phyloP scores from a whole-genome alignment of 1,139 yeast species.

The Yamadazyma mexicana region DNA sequence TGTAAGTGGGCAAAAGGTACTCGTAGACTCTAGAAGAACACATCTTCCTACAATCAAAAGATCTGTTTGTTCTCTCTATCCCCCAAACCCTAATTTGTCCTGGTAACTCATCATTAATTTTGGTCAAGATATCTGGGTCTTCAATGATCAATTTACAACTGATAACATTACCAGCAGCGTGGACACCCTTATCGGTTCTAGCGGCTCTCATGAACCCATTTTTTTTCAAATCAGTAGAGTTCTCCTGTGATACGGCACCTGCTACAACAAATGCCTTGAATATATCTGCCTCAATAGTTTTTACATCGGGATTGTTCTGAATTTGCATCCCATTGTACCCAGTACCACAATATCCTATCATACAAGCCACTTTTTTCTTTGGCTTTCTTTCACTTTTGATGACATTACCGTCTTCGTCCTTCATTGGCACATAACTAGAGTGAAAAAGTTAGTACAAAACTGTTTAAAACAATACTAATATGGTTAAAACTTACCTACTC shows the following conservation, averaged over 20 bases:
- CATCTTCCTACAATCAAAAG: slow-evolving; percentile 93
- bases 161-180: slow-evolving; percentile 95
- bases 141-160: slow-evolving; percentile 87
- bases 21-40: slow-evolving; percentile 94
- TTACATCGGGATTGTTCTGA: slow-evolving; percentile 75
- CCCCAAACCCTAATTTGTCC: slow-evolving; percentile 93
- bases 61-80: slow-evolving; percentile 80
- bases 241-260: slow-evolving; percentile 88
- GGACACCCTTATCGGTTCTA: slow-evolving; percentile 97
- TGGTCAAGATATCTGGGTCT: slow-evolving; percentile 72
- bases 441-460: slow-evolving; percentile 24
- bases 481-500: slow-evolving; percentile 37
- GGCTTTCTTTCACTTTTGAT: slow-evolving; percentile 66
- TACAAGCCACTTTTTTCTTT: slow-evolving; percentile 85
- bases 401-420: slow-evolving; percentile 66
- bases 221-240: slow-evolving; percentile 87
- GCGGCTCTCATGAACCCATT: slow-evolving; percentile 95
- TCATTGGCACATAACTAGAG: slow-evolving; percentile 37
- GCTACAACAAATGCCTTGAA: slow-evolving; percentile 83
- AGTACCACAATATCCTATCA: slow-evolving; percentile 96
- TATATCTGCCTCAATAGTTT: slow-evolving; percentile 89
- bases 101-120: slow-evolving; percentile 75
- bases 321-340: slow-evolving; percentile 98
- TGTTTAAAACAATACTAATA: neutral
- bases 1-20: slow-evolving; percentile 86